Evolutionary conservation across 345 rosid species (phyloP).

Genomic region (Excoecaria agallocha): DNA sequence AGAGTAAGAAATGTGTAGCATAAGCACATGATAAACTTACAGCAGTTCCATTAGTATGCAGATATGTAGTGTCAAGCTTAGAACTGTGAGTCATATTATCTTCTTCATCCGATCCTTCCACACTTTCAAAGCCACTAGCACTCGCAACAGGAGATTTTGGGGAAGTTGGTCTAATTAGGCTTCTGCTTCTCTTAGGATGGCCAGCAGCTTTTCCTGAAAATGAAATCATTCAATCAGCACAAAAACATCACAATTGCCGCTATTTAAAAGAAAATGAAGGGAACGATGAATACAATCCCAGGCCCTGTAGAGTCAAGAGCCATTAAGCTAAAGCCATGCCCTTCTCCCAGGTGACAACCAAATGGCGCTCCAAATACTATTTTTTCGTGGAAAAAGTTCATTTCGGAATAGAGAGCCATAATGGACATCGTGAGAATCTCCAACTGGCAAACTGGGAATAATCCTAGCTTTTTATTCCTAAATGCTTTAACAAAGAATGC

Average conservation of each 20-base stretch:
- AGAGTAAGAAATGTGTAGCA: background rate
- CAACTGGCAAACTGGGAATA: background rate
- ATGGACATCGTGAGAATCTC: background rate
- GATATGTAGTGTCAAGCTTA: conserved; percentile 56
- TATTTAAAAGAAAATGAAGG: background rate
- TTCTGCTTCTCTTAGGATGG: conserved; percentile 59
- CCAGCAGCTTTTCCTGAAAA: conserved; percentile 61
- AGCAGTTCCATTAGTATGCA: conserved; percentile 66
- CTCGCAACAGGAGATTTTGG: conserved; percentile 95
- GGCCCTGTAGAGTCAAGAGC: background rate
- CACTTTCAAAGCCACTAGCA: conserved; percentile 90
- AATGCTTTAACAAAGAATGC: background rate
- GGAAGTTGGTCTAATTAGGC: conserved; percentile 66
- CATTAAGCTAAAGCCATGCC: background rate
- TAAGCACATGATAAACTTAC: conserved; percentile 49
- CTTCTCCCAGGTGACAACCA: background rate
- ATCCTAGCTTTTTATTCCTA: background rate
- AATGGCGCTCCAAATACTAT: background rate
- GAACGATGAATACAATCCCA: background rate
- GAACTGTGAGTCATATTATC: conserved; percentile 61
- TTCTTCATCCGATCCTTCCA: conserved; percentile 94
- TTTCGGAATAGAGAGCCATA: background rate
- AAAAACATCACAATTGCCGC: background rate
- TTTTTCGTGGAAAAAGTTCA: background rate
- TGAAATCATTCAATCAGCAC: conserved; percentile 10